Percentiles rank a stretch among this genome's conserved stretches.
Evolutionary conservation across 73 alveolate genomes (phyloP).

Genomic region (Paramecium bursaria): DNA sequence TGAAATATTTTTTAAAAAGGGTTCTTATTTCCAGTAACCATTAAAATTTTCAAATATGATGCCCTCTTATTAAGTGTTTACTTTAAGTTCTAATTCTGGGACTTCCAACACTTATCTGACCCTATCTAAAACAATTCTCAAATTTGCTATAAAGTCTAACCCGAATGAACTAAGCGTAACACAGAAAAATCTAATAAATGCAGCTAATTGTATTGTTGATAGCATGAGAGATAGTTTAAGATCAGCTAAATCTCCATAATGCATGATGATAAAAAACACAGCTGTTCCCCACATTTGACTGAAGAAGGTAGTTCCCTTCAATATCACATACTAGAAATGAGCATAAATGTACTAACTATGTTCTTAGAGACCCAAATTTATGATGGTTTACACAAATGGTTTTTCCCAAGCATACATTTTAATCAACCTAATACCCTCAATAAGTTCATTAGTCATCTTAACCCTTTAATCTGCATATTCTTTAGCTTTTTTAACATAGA

Average conservation of each 20-base stretch:
- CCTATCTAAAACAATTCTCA: slow-evolving; percentile 11
- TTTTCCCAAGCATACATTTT: slow-evolving; percentile 71
- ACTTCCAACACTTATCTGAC: background rate
- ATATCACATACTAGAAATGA: background rate
- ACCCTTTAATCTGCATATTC: slow-evolving; percentile 33
- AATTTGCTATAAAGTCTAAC: background rate
- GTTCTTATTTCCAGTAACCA: slow-evolving; percentile 2
- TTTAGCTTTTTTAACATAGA: background rate
- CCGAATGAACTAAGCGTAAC: slow-evolving; percentile 11
- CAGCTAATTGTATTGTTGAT: slow-evolving; percentile 30
- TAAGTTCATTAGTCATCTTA: slow-evolving; percentile 64
- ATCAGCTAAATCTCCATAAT: slow-evolving; percentile 15
- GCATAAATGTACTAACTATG: background rate
- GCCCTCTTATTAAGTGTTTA: background rate
- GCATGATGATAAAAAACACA: slow-evolving; percentile 19
- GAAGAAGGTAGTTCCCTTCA: background rate
- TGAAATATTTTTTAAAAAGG: background rate
- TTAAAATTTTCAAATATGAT: background rate
- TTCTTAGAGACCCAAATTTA: slow-evolving; percentile 22
- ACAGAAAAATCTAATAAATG: slow-evolving; percentile 7
- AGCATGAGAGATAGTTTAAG: slow-evolving; percentile 14
- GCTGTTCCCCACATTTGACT: slow-evolving; percentile 35
- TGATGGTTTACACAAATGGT: slow-evolving; percentile 52
- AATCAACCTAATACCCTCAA: slow-evolving; percentile 69
- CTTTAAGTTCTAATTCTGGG: background rate